Percentiles rank a stretch among this genome's conserved stretches.
phyloP scores from a whole-genome alignment of 2,329 filamentous ascomycete species.

The Ramularia collo-cygni region DNA sequence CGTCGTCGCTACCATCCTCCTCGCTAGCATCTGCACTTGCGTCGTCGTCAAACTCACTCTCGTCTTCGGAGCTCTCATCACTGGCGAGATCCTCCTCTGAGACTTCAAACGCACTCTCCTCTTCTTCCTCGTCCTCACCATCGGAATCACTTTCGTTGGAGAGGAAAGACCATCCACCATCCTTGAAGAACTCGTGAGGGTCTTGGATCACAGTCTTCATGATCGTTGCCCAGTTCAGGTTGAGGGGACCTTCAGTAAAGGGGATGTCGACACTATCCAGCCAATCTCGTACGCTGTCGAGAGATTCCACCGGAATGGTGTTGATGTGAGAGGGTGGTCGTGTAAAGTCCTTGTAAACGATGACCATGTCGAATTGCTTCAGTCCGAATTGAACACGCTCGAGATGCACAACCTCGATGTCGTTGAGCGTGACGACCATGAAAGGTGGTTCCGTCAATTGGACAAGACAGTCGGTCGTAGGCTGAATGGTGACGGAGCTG shows the following conservation, averaged over 20 bases:
- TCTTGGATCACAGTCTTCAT: constrained; percentile 98
- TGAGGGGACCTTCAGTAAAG: constrained; percentile 88
- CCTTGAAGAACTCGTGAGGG: constrained; percentile 88
- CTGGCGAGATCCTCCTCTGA: constrained; percentile 71
- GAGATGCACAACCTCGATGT: constrained; percentile 92
- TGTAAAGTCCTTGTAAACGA: constrained; percentile 96
- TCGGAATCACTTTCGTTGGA: constrained; percentile 83
- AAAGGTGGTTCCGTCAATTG: constrained; percentile 96
- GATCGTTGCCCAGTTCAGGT: constrained; percentile 97
- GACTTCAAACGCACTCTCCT: constrained; percentile 89
- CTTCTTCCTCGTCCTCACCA: constrained; percentile 66
- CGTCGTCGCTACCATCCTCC: constrained; percentile 50
- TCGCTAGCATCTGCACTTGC: constrained; percentile 76
- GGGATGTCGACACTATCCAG: constrained; percentile 93
- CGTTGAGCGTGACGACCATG: constrained; percentile 87
- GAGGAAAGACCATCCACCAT: constrained; percentile 93
- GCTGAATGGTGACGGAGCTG: constrained; percentile 91
- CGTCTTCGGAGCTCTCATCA: constrained; percentile 79
- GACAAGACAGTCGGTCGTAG: constrained; percentile 92
- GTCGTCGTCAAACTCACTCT: constrained; percentile 89
- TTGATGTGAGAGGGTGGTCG: constrained; percentile 91
- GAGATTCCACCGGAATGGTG: constrained; percentile 90
- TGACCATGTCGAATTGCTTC: constrained; percentile 98
- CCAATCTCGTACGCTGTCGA: constrained; percentile 97
- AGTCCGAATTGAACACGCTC: constrained; percentile 93